Evolutionary conservation across 2,329 filamentous ascomycete species (phyloP).

Genomic region (Huntiella decipiens): DNA sequence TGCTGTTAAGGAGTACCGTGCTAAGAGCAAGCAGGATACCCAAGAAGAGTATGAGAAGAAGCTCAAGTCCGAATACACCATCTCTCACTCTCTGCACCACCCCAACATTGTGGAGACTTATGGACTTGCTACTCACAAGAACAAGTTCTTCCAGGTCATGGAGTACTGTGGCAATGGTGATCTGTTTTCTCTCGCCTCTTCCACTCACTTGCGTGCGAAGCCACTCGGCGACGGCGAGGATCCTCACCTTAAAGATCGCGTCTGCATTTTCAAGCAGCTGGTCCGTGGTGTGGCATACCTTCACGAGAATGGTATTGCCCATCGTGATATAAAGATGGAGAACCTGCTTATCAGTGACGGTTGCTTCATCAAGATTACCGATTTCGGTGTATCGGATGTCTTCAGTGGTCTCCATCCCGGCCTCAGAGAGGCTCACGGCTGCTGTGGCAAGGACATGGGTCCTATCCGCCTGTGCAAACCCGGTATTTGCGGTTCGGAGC

Average conservation of each 20-base stretch:
- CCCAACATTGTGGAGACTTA: constrained; percentile 74
- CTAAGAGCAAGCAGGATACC: constrained; percentile 49
- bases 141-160: constrained; percentile 82
- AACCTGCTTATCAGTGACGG: constrained; percentile 64
- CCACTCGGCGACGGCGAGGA: background rate
- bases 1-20: constrained; percentile 75
- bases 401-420: constrained; percentile 70
- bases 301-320: constrained; percentile 68
- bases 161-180: constrained; percentile 76
- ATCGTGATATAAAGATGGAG: constrained; percentile 80
- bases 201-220: constrained; percentile 41
- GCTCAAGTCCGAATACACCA: constrained; percentile 79
- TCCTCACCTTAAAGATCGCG: constrained; percentile 37
- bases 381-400: constrained; percentile 78
- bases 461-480: constrained; percentile 53
- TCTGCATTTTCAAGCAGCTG: constrained; percentile 80
- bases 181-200: constrained; percentile 55
- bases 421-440: constrained; percentile 49
- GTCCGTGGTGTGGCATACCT: constrained; percentile 67
- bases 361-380: constrained; percentile 74
- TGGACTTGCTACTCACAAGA: constrained; percentile 53
- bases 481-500: constrained; percentile 67
- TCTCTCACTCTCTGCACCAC: constrained; percentile 68
- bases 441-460: constrained; percentile 55
- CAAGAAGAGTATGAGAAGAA: constrained; percentile 65